Evolutionary conservation across 2,329 filamentous ascomycete species (phyloP), one percentile per base, ranked within the genome.

Genomic region (Didymella pomorum): DNA sequence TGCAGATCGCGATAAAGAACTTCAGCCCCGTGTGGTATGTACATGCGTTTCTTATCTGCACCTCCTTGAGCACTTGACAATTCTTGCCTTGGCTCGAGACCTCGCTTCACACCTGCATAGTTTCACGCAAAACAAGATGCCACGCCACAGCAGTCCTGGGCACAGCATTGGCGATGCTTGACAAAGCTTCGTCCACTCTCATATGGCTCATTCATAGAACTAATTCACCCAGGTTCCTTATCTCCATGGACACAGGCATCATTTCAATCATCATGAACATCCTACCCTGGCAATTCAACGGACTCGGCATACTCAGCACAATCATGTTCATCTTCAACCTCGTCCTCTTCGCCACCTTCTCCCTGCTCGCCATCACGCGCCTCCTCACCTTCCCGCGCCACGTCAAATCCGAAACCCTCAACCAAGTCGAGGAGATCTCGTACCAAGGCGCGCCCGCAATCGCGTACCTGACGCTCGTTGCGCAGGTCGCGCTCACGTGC

Each of bases 391-490:
- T 56, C 41, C 45, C 50, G 2, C 41, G 41, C n/a, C 60, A 63
- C 41, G 55, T 65, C 3, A 52, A 52, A 43, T 49, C 21, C 11
- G 37, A 62, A 84, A 1, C 66, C 84, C 21, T 92, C 87, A 86
- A 73, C 75, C 23, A 54, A 84, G 16, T 76, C 89, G 64, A 93
- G 90, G 80, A 85, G 80, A 60, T 88, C 87, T 78, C 86, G 9
- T 86, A 86, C 45, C 88, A 89, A 14, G 82, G 82, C 60, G 82
- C 88, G 1, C 62, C 85, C 21, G 82, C 83, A 60, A 76, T 91
- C 59, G 70, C 92, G 29, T 86, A 86, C 39, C 83, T 84, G 58
- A 79, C 84, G 0, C 51, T 90, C 90, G 78, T 90, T 87, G 26
- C 90, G 91, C 77, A 86, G 87, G 64, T 77, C 69, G 3, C 52